These are phyloP conservation scores for Trichoderma sp. DNA, from an alignment of 2,329 filamentous ascomycete species.

Conservation along the genomic window DNA sequence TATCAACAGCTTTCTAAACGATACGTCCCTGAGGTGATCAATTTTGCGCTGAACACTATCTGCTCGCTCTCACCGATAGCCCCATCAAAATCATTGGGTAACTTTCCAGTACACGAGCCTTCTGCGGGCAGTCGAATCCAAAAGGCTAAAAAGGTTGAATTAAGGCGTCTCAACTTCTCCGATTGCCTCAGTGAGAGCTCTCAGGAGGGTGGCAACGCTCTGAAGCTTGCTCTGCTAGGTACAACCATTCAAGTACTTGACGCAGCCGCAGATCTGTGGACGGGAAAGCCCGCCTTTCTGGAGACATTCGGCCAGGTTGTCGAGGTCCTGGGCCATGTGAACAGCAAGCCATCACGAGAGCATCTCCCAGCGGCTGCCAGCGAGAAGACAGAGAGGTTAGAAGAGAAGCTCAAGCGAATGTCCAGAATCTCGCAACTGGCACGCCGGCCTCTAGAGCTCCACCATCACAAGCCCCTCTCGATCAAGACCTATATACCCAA, in stretches of 20 bases:
- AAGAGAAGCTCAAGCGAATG: slow-evolving; percentile 55
- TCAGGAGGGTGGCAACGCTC: slow-evolving; percentile 41
- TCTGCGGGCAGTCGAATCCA: slow-evolving; percentile 55
- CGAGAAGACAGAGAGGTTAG: slow-evolving; percentile 48
- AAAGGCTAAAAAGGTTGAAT: slow-evolving; percentile 44
- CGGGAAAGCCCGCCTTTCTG: slow-evolving; percentile 70
- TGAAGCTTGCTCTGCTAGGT: slow-evolving; percentile 63
- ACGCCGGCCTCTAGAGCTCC: slow-evolving; percentile 81
- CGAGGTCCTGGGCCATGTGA: slow-evolving; percentile 63
- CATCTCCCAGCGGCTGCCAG: slow-evolving; percentile 54
- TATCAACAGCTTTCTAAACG: slow-evolving; percentile 84
- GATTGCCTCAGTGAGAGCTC: slow-evolving; percentile 54
- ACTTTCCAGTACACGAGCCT: slow-evolving; percentile 65
- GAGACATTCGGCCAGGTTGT: slow-evolving; percentile 75
- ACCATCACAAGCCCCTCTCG: slow-evolving; percentile 84
- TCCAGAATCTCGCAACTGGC: slow-evolving; percentile 64
- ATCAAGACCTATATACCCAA: slow-evolving; percentile 90
- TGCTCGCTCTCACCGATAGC: slow-evolving; percentile 65
- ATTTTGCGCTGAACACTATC: slow-evolving; percentile 77
- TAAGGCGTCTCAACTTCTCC: slow-evolving; percentile 61
- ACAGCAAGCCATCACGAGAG: slow-evolving; percentile 53
- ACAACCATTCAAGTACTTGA: slow-evolving; percentile 69
- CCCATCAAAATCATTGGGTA: slow-evolving; percentile 51
- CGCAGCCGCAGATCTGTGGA: slow-evolving; percentile 73
- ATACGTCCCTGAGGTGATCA: slow-evolving; percentile 86